Evolutionary conservation across 192 early-diverging fungal species (phyloP), one percentile per base, ranked within the genome.

Genomic region (Backusella parvicylindrica): DNA sequence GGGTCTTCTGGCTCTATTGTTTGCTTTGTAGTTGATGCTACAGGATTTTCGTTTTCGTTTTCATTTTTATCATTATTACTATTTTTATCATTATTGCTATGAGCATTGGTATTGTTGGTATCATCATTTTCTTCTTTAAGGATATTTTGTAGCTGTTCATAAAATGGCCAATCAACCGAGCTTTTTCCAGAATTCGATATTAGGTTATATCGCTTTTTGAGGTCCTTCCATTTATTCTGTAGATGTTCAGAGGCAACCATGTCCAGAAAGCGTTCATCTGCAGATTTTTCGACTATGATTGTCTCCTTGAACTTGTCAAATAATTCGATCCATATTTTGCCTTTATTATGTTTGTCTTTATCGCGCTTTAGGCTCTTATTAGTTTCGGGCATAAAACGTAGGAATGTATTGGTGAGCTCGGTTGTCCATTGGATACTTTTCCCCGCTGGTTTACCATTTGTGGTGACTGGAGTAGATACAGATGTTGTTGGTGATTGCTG

Each of bases 281-380:
- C 53, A 23, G 26, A 23, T 13, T 60, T 60, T 60, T 60, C 53
- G 9, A 9, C 53, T 11, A 60, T 60, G 53, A 60, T 60, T 26
- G 53, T 60, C 9, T 60, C 53, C 53, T 60, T 60, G 53, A 60
- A 60, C 53, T 60, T 60, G 53, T 60, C 53, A 60, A 60, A 60
- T 60, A 60, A 12, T 12, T 60, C 53, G 8, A 28, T 28, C 53
- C 53, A 60, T 2, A 60, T 28, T 28, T 60, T 60, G 21, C 53
- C 53, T 60, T 60, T 60, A 28, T 28, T 60, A 26, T 23, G 53
- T 26, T 60, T 60, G 23, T 60, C 53, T 26, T 28, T 60, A 23
- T 60, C 53, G 12, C 26, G 21, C 26, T 23, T 60, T 28, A 60
- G 53, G 9, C 26, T 60, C 12, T 26, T 28, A 9, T 15, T 23